Percentiles rank a stretch among this genome's conserved stretches.
Evolutionary conservation across 2,329 filamentous ascomycete species (phyloP).

Genomic region (Lachnellula cervina): DNA sequence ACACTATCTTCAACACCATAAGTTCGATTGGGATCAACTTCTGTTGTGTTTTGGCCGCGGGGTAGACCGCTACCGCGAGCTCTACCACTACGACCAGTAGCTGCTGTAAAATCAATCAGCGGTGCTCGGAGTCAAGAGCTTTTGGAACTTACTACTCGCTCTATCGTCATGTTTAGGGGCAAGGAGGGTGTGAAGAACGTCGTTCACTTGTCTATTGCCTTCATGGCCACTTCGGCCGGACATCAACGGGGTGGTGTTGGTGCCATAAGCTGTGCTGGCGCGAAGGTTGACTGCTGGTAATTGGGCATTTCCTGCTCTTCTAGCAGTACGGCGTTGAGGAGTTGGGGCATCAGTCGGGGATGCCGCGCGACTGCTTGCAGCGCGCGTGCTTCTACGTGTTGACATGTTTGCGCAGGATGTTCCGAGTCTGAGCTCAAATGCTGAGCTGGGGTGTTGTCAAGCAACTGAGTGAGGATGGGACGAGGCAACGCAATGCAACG

Average conservation of each 20-base stretch:
- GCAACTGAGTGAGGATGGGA: background rate
- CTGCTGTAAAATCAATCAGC: background rate
- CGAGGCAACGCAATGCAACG: no score
- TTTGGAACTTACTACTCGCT: background rate
- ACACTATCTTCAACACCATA: conserved; percentile 35
- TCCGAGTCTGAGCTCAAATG: background rate
- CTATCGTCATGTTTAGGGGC: conserved; percentile 10
- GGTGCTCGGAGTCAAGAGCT: background rate
- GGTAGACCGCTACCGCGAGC: no score
- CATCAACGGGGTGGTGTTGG: conserved; percentile 16
- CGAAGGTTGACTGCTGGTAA: conserved; percentile 20
- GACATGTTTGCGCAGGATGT: conserved; percentile 17
- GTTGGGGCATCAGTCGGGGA: conserved; percentile 17
- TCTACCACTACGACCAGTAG: no score
- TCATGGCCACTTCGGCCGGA: conserved; percentile 11
- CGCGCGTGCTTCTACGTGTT: conserved; percentile 22
- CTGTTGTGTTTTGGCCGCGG: background rate
- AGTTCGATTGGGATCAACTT: conserved; percentile 19
- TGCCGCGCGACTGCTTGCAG: conserved; percentile 19
- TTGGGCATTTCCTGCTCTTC: conserved; percentile 11
- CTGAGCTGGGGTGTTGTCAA: background rate
- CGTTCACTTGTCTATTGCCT: conserved; percentile 12
- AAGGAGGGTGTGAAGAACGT: conserved; percentile 17
- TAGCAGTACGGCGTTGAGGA: conserved; percentile 2
- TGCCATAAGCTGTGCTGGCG: conserved; percentile 28